A percentile compares a stretch with the other conserved stretches of the same genome.
Conservation (phyloP, 2,329 filamentous ascomycete species). For the Daldinia sp. region DNA sequence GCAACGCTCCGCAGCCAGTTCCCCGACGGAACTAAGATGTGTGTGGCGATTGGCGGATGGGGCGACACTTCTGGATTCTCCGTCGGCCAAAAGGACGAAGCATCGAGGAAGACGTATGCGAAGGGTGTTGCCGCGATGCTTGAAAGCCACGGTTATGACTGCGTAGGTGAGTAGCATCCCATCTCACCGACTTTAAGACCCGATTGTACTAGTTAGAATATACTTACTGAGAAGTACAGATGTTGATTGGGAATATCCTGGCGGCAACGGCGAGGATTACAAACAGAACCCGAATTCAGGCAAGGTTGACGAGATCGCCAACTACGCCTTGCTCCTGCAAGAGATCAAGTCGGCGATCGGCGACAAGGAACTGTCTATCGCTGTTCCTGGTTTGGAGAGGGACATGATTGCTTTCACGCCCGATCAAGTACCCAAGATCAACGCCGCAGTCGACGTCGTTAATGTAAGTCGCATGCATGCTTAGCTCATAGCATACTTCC, state of each 20-base stretch:
- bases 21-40: slow-evolving; percentile 67
- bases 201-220: no score
- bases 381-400: slow-evolving; percentile 71
- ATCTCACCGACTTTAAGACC: no score
- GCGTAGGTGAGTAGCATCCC: slow-evolving; percentile 65
- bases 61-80: slow-evolving; percentile 75
- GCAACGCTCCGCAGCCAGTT: slow-evolving; percentile 60
- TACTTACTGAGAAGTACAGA: slow-evolving; percentile 49
- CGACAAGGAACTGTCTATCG: slow-evolving; percentile 73
- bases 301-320: slow-evolving; percentile 71
- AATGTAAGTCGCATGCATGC: slow-evolving; percentile 57
- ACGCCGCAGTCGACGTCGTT: slow-evolving; percentile 71
- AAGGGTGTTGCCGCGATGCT: slow-evolving; percentile 74
- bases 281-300: slow-evolving; percentile 70
- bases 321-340: slow-evolving; percentile 71
- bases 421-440: slow-evolving; percentile 69
- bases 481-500: background rate
- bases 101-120: slow-evolving; percentile 69
- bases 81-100: slow-evolving; percentile 63
- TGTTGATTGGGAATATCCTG: slow-evolving; percentile 75
- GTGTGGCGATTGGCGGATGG: slow-evolving; percentile 82
- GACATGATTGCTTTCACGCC: slow-evolving; percentile 77
- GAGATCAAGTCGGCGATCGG: slow-evolving; percentile 70
- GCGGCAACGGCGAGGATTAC: slow-evolving; percentile 78
- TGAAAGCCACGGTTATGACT: slow-evolving; percentile 71